A percentile compares a stretch with the other conserved stretches of the same genome.
phyloP scores from a whole-genome alignment of 352 stramenopile genomes.

The Sclerospora graminicola region DNA sequence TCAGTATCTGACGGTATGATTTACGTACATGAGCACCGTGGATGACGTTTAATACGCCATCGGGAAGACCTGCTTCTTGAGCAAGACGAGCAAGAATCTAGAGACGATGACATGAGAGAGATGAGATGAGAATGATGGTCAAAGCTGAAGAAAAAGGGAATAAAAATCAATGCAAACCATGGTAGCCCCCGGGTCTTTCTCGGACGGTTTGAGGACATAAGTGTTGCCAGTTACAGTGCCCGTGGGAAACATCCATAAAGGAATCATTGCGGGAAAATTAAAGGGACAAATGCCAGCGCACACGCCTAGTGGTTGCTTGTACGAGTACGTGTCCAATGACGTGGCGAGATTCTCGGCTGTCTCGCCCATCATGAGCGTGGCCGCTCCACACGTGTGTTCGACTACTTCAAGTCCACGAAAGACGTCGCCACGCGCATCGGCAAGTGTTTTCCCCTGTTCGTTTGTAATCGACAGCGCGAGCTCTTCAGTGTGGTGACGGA shows the following conservation, averaged over 20 bases:
- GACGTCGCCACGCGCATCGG: constrained; percentile 94
- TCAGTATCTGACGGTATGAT: constrained; percentile 90
- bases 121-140: too few relatives aligned
- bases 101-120: neutral
- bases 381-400: constrained; percentile 65
- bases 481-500: constrained; percentile 91
- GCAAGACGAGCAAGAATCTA: constrained; percentile 87
- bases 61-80: constrained; percentile 88
- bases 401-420: constrained; percentile 91
- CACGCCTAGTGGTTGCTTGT: constrained; percentile 92
- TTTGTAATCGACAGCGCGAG: constrained; percentile 91
- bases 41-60: constrained; percentile 94
- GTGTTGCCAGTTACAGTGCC: constrained; percentile 91
- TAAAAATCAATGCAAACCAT: constrained; percentile 36
- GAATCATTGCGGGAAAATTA: constrained; percentile 97
- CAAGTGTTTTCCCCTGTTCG: constrained; percentile 89
- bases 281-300: constrained; percentile 91
- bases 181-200: constrained; percentile 85
- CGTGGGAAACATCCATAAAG: constrained; percentile 88
- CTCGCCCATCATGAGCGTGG: constrained; percentile 90
- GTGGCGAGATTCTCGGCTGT: constrained; percentile 87
- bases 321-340: constrained; percentile 93
- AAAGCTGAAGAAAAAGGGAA: neutral
- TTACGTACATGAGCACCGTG: constrained; percentile 56
- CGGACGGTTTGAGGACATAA: constrained; percentile 94